phyloP scores from a whole-genome alignment of 768 basidiomycete genomes.

The Glaciozyma martinii region DNA sequence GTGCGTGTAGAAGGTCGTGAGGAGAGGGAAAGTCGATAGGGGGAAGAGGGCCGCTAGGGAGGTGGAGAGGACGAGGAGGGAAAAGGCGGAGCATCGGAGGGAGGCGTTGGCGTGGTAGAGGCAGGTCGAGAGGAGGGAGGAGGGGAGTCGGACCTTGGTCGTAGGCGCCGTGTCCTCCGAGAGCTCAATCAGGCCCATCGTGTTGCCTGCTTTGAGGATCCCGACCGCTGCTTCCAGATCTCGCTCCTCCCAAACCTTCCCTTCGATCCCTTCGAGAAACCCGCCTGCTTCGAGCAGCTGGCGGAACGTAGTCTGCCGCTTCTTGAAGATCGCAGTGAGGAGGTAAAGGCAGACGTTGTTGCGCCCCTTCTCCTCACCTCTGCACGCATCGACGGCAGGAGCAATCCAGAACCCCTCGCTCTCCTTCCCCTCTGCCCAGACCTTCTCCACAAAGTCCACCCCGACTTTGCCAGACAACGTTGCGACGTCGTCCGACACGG shows the following conservation, averaged over 20 bases:
- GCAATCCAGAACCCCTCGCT: constrained; percentile 9
- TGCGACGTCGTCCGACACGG: constrained; percentile 25
- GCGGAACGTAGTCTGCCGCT: constrained; percentile 1
- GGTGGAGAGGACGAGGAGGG: constrained; percentile 21
- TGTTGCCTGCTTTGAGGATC: constrained; percentile 22
- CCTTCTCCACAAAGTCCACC: constrained; percentile 14
- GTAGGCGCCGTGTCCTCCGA: constrained; percentile 3
- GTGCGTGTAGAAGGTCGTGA: constrained; percentile 20
- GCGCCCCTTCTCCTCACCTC: neutral
- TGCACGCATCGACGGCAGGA: constrained; percentile 10
- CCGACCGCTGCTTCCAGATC: constrained; percentile 20
- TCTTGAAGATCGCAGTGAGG: constrained; percentile 6
- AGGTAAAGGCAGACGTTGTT: constrained; percentile 18
- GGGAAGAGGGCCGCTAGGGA: constrained; percentile 13
- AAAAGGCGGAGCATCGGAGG: constrained; percentile 23
- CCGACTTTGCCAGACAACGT: constrained; percentile 18
- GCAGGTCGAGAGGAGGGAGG: constrained; percentile 11
- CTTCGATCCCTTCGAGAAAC: neutral
- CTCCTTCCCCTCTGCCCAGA: neutral
- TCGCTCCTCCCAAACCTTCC: constrained; percentile 1
- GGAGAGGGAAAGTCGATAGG: constrained; percentile 7
- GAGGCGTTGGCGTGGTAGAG: constrained; percentile 13
- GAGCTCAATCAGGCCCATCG: constrained; percentile 17
- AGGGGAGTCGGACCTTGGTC: constrained; percentile 6
- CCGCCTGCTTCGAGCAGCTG: constrained; percentile 6